These are phyloP conservation scores for Phaeotremella fagi DNA, from an alignment of 768 basidiomycete genomes.

Conservation along the genomic window DNA sequence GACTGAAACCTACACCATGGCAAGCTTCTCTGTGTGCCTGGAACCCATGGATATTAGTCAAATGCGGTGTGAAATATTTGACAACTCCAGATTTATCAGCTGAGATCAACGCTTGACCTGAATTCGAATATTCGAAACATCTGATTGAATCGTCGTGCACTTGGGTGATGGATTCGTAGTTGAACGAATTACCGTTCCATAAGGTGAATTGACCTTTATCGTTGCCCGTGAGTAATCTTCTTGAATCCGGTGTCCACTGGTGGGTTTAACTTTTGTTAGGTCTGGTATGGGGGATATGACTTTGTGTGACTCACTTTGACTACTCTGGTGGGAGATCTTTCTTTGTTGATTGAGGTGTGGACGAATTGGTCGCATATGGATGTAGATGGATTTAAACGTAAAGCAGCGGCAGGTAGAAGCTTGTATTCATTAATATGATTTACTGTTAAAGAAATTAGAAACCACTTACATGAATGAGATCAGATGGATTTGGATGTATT, in stretches of 20 bases:
- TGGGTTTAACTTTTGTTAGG: background rate
- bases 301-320: slow-evolving; percentile 83
- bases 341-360: slow-evolving; percentile 98
- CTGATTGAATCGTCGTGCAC: slow-evolving; percentile 87
- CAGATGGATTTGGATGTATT: slow-evolving; percentile 70
- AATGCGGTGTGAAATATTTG: slow-evolving; percentile 98
- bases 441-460: slow-evolving; percentile 38
- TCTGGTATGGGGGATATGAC: slow-evolving; percentile 45
- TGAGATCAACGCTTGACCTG: slow-evolving; percentile 86
- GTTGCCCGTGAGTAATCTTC: slow-evolving; percentile 88
- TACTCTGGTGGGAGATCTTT: slow-evolving; percentile 92
- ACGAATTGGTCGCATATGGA: slow-evolving; percentile 96
- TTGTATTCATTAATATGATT: slow-evolving; percentile 48
- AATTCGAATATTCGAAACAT: slow-evolving; percentile 81
- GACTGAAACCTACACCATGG: slow-evolving; percentile 83
- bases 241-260: slow-evolving; percentile 96
- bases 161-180: slow-evolving; percentile 99
- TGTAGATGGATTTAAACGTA: slow-evolving; percentile 82
- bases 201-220: slow-evolving; percentile 97
- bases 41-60: slow-evolving; percentile 97
- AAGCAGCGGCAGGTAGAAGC: slow-evolving; percentile 91
- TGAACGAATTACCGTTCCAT: slow-evolving; percentile 99
- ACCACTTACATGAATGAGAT: slow-evolving; percentile 71
- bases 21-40: slow-evolving; percentile 92
- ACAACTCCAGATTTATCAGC: slow-evolving; percentile 89